phyloP scores from a whole-genome alignment of 495 filamentous ascomycete species.

The Choiromyces venosus region DNA sequence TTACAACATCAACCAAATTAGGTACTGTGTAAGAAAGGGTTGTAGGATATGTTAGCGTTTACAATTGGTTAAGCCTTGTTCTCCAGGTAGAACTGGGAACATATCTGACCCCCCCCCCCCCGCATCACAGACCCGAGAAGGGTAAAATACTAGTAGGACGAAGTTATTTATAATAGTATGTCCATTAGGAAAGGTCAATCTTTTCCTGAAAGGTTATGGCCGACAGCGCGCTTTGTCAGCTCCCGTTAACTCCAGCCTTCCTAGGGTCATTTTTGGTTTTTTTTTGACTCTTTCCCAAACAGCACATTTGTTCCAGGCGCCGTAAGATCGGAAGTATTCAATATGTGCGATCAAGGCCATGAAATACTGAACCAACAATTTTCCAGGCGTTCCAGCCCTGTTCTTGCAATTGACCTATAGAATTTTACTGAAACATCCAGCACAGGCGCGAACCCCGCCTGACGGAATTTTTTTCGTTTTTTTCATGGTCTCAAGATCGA shows the following conservation, averaged over 20 bases:
- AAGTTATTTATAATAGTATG: neutral
- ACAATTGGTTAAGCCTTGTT: neutral
- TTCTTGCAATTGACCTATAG: neutral
- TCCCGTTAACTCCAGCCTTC: neutral
- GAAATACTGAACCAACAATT: neutral
- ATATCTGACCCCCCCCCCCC: neutral
- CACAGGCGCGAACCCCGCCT: neutral
- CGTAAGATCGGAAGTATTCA: neutral
- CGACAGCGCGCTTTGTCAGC: neutral
- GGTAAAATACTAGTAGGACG: neutral
- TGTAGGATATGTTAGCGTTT: neutral
- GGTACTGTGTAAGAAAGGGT: neutral
- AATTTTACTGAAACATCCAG: neutral
- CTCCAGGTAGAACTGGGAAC: neutral
- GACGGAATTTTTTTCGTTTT: neutral
- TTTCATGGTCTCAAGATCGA: neutral
- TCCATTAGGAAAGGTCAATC: neutral
- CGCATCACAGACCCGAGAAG: neutral
- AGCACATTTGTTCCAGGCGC: neutral
- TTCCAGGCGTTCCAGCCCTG: neutral
- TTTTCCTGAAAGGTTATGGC: neutral
- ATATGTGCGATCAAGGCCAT: neutral
- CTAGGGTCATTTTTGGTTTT: neutral
- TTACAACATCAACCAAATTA: neutral
- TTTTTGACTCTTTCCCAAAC: neutral